A percentile compares a stretch with the other conserved stretches of the same genome.
phyloP scores from a whole-genome alignment of 768 basidiomycete species.

The Suillus ampliporus region DNA sequence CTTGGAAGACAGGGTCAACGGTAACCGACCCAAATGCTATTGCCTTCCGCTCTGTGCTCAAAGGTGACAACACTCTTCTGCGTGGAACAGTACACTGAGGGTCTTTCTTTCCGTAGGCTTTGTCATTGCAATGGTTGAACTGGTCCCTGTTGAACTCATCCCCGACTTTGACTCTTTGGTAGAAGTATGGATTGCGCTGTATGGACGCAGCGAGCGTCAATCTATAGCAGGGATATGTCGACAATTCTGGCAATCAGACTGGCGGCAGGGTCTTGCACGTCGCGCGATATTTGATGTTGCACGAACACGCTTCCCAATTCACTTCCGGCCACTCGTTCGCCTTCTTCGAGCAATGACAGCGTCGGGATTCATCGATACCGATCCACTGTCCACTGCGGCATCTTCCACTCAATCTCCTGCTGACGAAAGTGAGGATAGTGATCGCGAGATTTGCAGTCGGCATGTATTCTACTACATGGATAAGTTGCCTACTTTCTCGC shows the following conservation, averaged over 20 bases:
- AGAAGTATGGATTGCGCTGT: slow-evolving; percentile 35
- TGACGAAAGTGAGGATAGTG: slow-evolving; percentile 63
- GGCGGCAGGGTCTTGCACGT: background rate
- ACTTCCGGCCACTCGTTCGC: background rate
- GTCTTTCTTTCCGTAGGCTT: slow-evolving; percentile 58
- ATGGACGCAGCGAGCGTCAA: background rate
- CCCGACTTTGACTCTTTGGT: slow-evolving; percentile 74
- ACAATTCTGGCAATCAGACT: too few relatives aligned
- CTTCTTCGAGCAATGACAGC: too few relatives aligned
- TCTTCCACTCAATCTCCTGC: slow-evolving; percentile 23
- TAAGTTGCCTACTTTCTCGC: slow-evolving; percentile 73
- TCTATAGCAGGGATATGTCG: too few relatives aligned
- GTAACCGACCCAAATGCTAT: slow-evolving; percentile 79
- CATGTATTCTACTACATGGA: slow-evolving; percentile 84
- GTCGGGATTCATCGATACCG: too few relatives aligned
- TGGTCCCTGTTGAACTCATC: slow-evolving; percentile 77
- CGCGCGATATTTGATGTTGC: background rate
- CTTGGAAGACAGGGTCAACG: slow-evolving; percentile 71
- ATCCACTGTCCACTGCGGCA: too few relatives aligned
- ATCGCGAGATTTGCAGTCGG: slow-evolving; percentile 90
- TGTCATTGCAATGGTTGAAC: slow-evolving; percentile 73
- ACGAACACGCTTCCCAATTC: too few relatives aligned
- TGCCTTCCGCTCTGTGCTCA: slow-evolving; percentile 81
- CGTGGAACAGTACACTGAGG: background rate
- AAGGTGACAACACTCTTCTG: slow-evolving; percentile 58